Evolutionary conservation across 164 flowering plant genomes (phyloP).

Genomic region (Santalum album): DNA sequence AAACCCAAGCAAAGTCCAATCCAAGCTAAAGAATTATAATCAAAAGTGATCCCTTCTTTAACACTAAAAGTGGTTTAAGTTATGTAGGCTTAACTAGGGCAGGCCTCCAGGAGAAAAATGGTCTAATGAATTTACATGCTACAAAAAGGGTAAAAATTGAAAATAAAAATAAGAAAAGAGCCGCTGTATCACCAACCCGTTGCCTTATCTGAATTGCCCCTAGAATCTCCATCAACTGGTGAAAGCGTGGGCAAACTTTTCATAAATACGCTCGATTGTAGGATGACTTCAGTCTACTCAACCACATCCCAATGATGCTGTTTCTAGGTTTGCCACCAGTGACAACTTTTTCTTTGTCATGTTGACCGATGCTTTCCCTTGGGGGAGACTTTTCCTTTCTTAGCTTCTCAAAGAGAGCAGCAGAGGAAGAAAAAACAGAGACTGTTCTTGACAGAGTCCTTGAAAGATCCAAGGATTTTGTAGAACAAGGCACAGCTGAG

Average conservation of each 20-base stretch:
- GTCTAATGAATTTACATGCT: no score
- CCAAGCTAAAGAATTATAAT: no score
- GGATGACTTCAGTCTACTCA: constrained; percentile 48
- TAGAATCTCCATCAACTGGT: constrained; percentile 25
- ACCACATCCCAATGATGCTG: constrained; percentile 27
- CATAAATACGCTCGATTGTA: constrained; percentile 55
- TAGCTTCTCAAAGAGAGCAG: constrained; percentile 91
- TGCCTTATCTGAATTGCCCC: constrained; percentile 24
- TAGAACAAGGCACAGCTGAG: constrained; percentile 19
- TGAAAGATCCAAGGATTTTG: constrained; percentile 36
- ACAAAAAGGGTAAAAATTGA: no score
- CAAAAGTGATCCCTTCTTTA: no score
- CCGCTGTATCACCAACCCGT: constrained; percentile 32
- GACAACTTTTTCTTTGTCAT: constrained; percentile 15
- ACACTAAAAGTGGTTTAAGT: no score
- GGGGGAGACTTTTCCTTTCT: constrained; percentile 38
- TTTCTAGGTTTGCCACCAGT: no score
- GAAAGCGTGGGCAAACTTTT: constrained; percentile 19
- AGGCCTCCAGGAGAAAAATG: no score
- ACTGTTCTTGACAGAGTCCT: constrained; percentile 88
- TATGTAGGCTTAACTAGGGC: no score
- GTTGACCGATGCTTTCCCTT: constrained; percentile 27
- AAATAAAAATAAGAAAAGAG: background rate
- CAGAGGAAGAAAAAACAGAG: constrained; percentile 98
- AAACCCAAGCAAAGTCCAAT: no score